phyloP scores from a whole-genome alignment of 202 grass and related monocot species.

The Musa balbisiana region DNA sequence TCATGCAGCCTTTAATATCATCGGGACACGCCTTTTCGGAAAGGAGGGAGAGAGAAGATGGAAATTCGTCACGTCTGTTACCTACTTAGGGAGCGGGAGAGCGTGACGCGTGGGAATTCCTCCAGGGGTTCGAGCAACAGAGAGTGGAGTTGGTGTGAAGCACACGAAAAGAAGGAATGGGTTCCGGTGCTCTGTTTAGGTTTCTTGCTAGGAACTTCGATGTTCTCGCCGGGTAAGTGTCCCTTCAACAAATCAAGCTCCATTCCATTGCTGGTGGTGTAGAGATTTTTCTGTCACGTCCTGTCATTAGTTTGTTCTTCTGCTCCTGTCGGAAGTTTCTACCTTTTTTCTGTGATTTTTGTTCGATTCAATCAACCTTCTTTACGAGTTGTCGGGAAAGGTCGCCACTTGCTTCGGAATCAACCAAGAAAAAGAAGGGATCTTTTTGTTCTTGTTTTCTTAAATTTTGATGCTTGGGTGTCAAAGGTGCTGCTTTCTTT shows the following conservation, averaged over 20 bases:
- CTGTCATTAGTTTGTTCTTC: not conserved
- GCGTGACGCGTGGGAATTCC: too few species aligned
- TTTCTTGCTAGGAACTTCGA: conserved; percentile 53
- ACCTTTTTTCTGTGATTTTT: not conserved
- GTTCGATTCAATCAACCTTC: not conserved
- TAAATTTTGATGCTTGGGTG: too few species aligned
- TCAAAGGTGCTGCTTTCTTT: too few species aligned
- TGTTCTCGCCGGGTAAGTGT: conserved; percentile 55
- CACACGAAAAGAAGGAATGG: conserved; percentile 22
- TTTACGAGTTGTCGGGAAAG: too few species aligned
- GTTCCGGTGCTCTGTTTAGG: conserved; percentile 53
- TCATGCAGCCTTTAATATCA: too few species aligned
- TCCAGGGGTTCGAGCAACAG: not conserved
- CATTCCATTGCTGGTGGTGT: not conserved
- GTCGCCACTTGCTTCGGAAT: too few species aligned
- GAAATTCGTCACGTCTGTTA: too few species aligned
- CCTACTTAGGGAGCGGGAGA: too few species aligned
- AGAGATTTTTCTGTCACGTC: not conserved
- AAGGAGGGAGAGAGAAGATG: too few species aligned
- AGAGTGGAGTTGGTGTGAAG: not conserved
- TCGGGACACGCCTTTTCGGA: too few species aligned
- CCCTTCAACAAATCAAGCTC: not conserved
- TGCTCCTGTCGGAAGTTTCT: not conserved
- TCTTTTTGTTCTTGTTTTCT: too few species aligned
- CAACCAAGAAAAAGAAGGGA: too few species aligned